These are phyloP conservation scores for Colletotrichum nymphaeae DNA, from an alignment of 2,329 filamentous ascomycete genomes.

Conservation along the genomic window DNA sequence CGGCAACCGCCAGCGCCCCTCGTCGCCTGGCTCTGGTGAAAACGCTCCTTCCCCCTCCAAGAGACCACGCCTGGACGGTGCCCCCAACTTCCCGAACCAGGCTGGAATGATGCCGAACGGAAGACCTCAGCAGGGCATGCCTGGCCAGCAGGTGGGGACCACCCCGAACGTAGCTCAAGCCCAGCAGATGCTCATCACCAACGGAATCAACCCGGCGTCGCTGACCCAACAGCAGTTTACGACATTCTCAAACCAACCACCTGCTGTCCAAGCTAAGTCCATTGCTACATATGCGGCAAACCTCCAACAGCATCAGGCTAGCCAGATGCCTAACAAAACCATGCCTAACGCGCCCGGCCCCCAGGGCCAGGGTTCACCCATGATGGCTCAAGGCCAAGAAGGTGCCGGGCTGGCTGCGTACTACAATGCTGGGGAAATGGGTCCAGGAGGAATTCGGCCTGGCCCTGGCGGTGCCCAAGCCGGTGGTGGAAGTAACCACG, in stretches of 20 bases:
- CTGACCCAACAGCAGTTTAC: constrained; percentile 83
- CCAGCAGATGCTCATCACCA: constrained; percentile 71
- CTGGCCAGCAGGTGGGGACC: constrained; percentile 73
- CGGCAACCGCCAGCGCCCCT: constrained; percentile 81
- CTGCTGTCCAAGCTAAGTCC: constrained; percentile 80
- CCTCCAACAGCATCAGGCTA: constrained; percentile 84
- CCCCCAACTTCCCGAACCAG: constrained; percentile 78
- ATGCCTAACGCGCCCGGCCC: constrained; percentile 78
- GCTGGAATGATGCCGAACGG: constrained; percentile 79
- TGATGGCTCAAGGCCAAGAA: constrained; percentile 81
- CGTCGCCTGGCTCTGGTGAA: constrained; percentile 85
- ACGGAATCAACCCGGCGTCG: constrained; percentile 80
- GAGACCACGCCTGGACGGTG: constrained; percentile 80
- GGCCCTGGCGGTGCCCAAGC: constrained; percentile 59
- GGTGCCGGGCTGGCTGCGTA: constrained; percentile 65
- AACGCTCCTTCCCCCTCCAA: constrained; percentile 95
- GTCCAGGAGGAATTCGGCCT: constrained; percentile 68
- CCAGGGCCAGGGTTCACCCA: constrained; percentile 82
- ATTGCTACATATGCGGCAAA: constrained; percentile 89
- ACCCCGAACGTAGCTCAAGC: constrained; percentile 61
- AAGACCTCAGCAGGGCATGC: constrained; percentile 77
- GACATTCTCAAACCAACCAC: constrained; percentile 65
- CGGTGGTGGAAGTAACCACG: constrained; percentile 76
- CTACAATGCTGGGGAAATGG: constrained; percentile 74
- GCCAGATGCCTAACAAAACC: constrained; percentile 83